Evolutionary conservation across 2,329 filamentous ascomycete species (phyloP).

Genomic region (Alternaria panax): DNA sequence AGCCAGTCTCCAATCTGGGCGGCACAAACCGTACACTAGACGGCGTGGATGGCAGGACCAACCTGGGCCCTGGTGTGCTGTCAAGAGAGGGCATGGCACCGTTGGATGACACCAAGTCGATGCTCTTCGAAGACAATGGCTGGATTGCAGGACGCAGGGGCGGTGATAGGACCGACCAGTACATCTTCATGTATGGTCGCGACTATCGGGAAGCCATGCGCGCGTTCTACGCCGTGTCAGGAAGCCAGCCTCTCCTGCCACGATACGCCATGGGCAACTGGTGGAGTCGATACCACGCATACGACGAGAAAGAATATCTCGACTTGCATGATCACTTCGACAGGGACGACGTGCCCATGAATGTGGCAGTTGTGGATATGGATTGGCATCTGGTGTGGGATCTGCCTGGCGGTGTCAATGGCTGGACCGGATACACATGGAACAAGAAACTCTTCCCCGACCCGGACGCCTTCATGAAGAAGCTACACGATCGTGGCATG

Average conservation of each 20-base stretch:
- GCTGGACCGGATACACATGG: constrained; percentile 71
- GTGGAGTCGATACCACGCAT: constrained; percentile 70
- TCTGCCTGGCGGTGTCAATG: constrained; percentile 48
- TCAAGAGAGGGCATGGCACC: constrained; percentile 60
- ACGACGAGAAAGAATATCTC: constrained; percentile 64
- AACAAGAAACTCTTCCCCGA: constrained; percentile 65
- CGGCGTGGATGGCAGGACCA: constrained; percentile 58
- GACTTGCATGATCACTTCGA: constrained; percentile 65
- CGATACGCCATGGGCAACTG: constrained; percentile 69
- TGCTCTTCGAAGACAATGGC: constrained; percentile 64
- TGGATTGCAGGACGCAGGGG: constrained; percentile 59
- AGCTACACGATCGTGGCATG: constrained; percentile 61
- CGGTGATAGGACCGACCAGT: constrained; percentile 63
- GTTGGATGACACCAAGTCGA: constrained; percentile 63
- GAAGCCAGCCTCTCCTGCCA: constrained; percentile 63
- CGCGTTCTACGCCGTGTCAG: constrained; percentile 64
- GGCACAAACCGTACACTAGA: constrained; percentile 65
- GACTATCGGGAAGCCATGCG: constrained; percentile 64
- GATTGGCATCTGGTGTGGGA: constrained; percentile 67
- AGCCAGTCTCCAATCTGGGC: constrained; percentile 53
- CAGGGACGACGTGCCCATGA: constrained; percentile 61
- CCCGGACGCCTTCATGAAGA: constrained; percentile 59
- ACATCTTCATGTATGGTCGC: constrained; percentile 66
- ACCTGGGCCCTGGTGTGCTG: constrained; percentile 60
- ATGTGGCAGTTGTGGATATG: constrained; percentile 70